A percentile compares a stretch with the other conserved stretches of the same genome.
Conservation (phyloP, 73 alveolate genomes). For the Symbiodinium natans region DNA sequence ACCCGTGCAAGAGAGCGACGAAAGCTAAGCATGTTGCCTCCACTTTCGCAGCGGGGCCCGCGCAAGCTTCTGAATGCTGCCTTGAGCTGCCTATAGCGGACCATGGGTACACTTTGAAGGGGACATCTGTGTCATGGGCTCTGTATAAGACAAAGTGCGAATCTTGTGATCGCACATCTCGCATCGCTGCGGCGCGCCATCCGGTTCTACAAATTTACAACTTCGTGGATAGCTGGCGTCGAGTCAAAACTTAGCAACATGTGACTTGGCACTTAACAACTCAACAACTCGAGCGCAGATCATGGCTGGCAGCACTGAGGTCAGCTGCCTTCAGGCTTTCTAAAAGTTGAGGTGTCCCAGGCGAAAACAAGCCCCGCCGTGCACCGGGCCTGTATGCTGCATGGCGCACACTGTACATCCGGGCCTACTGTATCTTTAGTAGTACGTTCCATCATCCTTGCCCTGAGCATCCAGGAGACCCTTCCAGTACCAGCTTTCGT, state of each 20-base stretch:
- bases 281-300: neutral
- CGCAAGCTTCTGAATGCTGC: no score
- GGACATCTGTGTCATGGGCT: no score
- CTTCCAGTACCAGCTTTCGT: conserved; percentile 72
- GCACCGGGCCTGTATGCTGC: neutral
- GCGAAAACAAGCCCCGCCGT: neutral
- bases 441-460: conserved; percentile 74
- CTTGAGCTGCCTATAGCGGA: no score
- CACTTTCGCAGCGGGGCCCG: no score
- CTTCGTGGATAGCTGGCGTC: neutral
- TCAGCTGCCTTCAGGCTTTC: neutral
- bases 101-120: no score
- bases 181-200: neutral
- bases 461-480: conserved; percentile 78
- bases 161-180: neutral
- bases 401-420: neutral
- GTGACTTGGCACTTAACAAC: neutral
- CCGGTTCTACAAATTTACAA: neutral
- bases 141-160: no score
- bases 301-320: neutral
- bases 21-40: no score
- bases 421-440: no score
- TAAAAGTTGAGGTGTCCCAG: neutral
- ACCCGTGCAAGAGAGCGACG: no score
- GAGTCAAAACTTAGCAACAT: neutral